A percentile compares a stretch with the other conserved stretches of the same genome.
Evolutionary conservation across 176 grass and related monocot species (phyloP).

Genomic region (Bromus sterilis): DNA sequence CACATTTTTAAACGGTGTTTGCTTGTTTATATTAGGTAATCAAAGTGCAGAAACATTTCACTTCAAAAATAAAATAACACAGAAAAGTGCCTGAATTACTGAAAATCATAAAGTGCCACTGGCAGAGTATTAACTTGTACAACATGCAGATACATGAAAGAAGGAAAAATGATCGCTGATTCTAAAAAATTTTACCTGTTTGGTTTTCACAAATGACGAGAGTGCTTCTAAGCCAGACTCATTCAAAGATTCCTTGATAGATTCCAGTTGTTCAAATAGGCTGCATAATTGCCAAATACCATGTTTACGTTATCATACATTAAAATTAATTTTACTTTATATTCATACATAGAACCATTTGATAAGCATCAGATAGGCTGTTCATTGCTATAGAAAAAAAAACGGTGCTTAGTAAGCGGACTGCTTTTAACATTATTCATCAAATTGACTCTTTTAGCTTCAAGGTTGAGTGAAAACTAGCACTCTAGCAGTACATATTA

Average conservation of each 20-base stretch:
- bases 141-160: neutral
- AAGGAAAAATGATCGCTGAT: neutral
- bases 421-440: neutral
- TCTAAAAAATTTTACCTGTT: constrained; percentile 57
- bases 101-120: neutral
- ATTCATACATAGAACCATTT: neutral
- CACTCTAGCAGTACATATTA: neutral
- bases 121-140: neutral
- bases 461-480: neutral
- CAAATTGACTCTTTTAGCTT: neutral
- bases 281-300: constrained; percentile 29
- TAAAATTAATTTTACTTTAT: neutral
- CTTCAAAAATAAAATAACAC: neutral
- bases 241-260: constrained; percentile 78
- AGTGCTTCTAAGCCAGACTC: constrained; percentile 58
- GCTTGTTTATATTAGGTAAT: neutral
- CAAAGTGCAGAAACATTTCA: neutral
- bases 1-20: neutral
- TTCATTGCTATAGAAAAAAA: neutral
- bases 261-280: constrained; percentile 74
- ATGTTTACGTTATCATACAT: constrained; percentile 17
- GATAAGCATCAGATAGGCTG: neutral
- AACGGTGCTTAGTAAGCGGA: neutral
- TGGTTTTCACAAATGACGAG: constrained; percentile 58
- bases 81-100: neutral